These are phyloP conservation scores for Tylopilus vinaceipallidus DNA, from an alignment of 768 basidiomycete genomes.

Conservation along the genomic window DNA sequence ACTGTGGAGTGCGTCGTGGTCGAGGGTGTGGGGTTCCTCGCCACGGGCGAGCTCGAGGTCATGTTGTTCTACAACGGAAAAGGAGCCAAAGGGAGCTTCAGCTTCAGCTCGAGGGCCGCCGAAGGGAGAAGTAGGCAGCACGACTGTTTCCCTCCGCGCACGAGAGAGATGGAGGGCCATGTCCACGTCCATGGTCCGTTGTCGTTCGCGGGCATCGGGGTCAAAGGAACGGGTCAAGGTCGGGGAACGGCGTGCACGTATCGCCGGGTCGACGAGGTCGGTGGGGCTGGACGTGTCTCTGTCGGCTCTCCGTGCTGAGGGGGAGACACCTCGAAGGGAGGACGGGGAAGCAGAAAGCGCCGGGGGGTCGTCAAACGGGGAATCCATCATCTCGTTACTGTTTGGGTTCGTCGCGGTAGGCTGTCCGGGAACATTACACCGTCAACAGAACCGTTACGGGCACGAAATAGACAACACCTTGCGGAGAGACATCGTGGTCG, in stretches of 20 bases:
- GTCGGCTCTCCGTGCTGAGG: constrained; percentile 36
- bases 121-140: constrained; percentile 36
- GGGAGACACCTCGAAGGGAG: constrained; percentile 40
- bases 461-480: constrained; percentile 14
- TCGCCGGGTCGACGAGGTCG: constrained; percentile 38
- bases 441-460: background rate
- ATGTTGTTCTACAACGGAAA: constrained; percentile 51
- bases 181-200: constrained; percentile 91
- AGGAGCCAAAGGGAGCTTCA: constrained; percentile 37
- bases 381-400: constrained; percentile 37
- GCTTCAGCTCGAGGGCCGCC: constrained; percentile 30
- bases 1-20: constrained; percentile 9
- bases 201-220: constrained; percentile 77
- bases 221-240: constrained; percentile 61
- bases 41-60: constrained; percentile 43
- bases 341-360: constrained; percentile 41
- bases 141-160: constrained; percentile 63
- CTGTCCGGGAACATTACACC: constrained; percentile 1
- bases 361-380: constrained; percentile 34
- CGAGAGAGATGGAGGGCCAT: constrained; percentile 82
- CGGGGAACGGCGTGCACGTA: constrained; percentile 57
- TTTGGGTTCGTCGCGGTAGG: background rate
- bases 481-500: background rate
- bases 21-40: constrained; percentile 17
- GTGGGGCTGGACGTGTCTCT: constrained; percentile 37